phyloP scores from a whole-genome alignment of 345 rosid genomes.

The Fremontodendron californicum region DNA sequence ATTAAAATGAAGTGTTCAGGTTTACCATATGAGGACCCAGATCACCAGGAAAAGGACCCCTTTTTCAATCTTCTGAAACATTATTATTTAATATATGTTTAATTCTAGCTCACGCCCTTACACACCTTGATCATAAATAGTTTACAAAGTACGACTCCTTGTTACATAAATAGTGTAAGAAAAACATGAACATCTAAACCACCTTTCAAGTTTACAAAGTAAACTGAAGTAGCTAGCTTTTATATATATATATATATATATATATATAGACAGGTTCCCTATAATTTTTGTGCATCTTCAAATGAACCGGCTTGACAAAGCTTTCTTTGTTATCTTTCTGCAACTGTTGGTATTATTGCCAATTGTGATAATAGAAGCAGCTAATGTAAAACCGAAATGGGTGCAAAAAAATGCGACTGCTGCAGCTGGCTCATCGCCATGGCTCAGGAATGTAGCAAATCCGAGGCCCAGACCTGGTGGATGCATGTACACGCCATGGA shows the following conservation, averaged over 20 bases:
- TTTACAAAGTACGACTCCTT: background rate
- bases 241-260: background rate
- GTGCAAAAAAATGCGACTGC: slow-evolving; percentile 8
- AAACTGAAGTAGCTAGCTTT: background rate
- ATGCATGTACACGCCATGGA: slow-evolving; percentile 42
- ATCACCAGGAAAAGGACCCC: background rate
- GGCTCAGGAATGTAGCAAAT: slow-evolving; percentile 32
- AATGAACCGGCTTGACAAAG: slow-evolving; percentile 19
- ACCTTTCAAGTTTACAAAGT: background rate
- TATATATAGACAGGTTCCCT: background rate
- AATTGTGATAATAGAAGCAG: slow-evolving; percentile 9
- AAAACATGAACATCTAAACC: slow-evolving; percentile 5
- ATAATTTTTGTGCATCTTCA: background rate
- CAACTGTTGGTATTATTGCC: slow-evolving; percentile 1
- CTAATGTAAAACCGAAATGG: background rate
- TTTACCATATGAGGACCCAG: background rate
- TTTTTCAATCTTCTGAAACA: background rate
- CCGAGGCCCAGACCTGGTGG: slow-evolving; percentile 17
- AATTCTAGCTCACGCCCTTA: background rate
- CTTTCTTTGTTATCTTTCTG: slow-evolving; percentile 4
- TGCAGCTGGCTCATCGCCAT: slow-evolving; percentile 26
- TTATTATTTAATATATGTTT: background rate
- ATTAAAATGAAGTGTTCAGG: background rate
- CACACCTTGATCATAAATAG: background rate
- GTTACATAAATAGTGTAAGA: background rate